These are phyloP conservation scores for Apiospora marii DNA, from an alignment of 2,329 filamentous ascomycete species.

Conservation along the genomic window DNA sequence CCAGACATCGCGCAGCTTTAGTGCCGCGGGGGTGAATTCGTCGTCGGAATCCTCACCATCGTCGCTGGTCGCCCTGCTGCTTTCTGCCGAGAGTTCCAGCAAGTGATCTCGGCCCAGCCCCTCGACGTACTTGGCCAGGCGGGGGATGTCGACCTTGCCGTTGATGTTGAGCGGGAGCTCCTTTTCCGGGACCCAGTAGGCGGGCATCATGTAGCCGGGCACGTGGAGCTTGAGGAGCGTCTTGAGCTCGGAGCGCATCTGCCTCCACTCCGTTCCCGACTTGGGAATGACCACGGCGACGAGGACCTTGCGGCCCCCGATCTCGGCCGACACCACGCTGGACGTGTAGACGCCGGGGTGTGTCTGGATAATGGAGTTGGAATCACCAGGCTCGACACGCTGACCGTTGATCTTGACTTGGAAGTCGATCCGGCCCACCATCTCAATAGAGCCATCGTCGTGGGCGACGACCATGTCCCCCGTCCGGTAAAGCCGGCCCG, in stretches of 20 bases:
- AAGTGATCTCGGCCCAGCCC: conserved; percentile 24
- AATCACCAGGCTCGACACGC: conserved; percentile 52
- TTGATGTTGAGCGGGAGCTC: conserved; percentile 36
- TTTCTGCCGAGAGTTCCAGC: conserved; percentile 8
- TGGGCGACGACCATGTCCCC: conserved; percentile 43
- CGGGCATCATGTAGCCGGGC: conserved; percentile 38
- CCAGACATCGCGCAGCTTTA: conserved; percentile 27
- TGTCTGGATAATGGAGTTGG: conserved; percentile 41
- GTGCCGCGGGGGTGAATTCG: conserved; percentile 25
- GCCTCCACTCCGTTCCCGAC: conserved; percentile 12
- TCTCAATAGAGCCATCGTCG: conserved; percentile 38
- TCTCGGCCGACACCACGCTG: conserved; percentile 22
- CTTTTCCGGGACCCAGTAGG: conserved; percentile 33
- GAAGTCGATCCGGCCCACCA: conserved; percentile 53
- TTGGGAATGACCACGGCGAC: conserved; percentile 27
- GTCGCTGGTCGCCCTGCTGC: neutral
- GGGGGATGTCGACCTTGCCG: conserved; percentile 35
- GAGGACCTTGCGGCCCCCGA: conserved; percentile 23
- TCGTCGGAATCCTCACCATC: neutral
- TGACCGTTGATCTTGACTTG: conserved; percentile 59
- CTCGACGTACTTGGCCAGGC: conserved; percentile 24
- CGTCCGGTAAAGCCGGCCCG: conserved; percentile 41
- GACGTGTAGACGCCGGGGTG: conserved; percentile 22
- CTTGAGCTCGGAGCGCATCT: conserved; percentile 20
- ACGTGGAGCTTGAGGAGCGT: conserved; percentile 26